These are phyloP conservation scores for Penicillium sp. DNA, from an alignment of 2,329 filamentous ascomycete species.

Conservation along the genomic window DNA sequence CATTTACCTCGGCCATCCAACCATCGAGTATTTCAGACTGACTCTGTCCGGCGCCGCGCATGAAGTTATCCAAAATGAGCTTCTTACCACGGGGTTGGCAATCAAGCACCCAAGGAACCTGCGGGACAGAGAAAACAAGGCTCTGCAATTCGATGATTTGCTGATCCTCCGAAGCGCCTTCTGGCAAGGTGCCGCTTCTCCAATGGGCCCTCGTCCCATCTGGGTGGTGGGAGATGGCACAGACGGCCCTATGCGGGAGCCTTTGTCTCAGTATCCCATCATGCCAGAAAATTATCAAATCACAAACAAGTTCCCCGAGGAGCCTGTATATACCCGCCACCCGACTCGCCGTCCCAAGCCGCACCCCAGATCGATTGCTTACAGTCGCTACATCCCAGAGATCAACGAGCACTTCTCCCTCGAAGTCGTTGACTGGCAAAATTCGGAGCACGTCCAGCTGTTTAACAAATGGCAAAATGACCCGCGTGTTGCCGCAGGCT, in stretches of 20 bases:
- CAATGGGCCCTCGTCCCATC: constrained; percentile 61
- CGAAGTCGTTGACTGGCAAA: constrained; percentile 66
- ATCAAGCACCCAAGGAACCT: constrained; percentile 23
- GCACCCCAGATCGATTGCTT: constrained; percentile 65
- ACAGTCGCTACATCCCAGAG: constrained; percentile 76
- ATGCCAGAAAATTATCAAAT: constrained; percentile 40
- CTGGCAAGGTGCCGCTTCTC: constrained; percentile 69
- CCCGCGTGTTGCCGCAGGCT: constrained; percentile 73
- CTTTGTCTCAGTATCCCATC: constrained; percentile 28
- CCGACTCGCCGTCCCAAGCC: constrained; percentile 72
- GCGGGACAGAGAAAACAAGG: constrained; percentile 20
- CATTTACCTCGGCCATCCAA: constrained; percentile 45
- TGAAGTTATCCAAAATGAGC: constrained; percentile 39
- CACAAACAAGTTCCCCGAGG: constrained; percentile 49
- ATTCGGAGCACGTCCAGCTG: constrained; percentile 63
- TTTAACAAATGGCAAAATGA: constrained; percentile 85
- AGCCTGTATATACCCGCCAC: constrained; percentile 62
- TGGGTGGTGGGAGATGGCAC: constrained; percentile 55
- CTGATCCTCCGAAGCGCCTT: constrained; percentile 57
- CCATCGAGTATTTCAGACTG: constrained; percentile 47
- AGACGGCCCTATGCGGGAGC: constrained; percentile 26
- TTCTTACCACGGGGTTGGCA: constrained; percentile 36
- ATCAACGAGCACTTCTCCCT: constrained; percentile 74
- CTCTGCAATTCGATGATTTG: constrained; percentile 32
- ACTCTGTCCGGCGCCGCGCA: constrained; percentile 37